Percentiles rank a stretch among this genome's conserved stretches.
These are phyloP conservation scores for Linnemannia zychae DNA, from an alignment of 192 early-diverging fungal genomes.

Conservation along the genomic window DNA sequence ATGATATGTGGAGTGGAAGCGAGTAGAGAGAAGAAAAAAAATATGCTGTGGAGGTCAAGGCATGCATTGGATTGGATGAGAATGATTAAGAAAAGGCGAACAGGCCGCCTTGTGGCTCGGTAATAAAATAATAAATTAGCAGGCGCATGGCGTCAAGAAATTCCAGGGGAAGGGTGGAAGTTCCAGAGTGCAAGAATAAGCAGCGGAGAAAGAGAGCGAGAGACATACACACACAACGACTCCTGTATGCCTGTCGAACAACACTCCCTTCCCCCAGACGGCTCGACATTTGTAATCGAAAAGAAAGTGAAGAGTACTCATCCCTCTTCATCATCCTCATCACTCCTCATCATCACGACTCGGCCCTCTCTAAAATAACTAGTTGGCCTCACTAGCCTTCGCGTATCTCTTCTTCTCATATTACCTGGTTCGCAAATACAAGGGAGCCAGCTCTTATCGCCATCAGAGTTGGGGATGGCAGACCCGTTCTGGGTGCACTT, in stretches of 20 bases:
- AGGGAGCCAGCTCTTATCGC: constrained; percentile 28
- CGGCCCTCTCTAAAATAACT: no score
- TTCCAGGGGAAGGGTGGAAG: neutral
- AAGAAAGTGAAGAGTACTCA: no score
- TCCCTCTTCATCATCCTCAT: neutral
- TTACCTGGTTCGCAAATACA: constrained; percentile 42
- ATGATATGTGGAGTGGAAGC: no score
- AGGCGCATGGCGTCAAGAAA: constrained; percentile 1
- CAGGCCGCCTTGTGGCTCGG: neutral
- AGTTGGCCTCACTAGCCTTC: no score
- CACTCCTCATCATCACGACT: neutral
- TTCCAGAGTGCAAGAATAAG: neutral
- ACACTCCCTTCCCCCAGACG: no score
- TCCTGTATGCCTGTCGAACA: no score
- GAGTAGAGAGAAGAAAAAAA: no score
- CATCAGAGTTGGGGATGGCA: constrained; percentile 32
- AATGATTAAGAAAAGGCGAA: neutral
- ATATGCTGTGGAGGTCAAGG: no score
- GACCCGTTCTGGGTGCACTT: constrained; percentile 27
- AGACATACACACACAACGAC: no score
- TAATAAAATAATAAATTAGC: neutral
- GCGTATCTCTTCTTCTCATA: no score
- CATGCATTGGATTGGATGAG: no score
- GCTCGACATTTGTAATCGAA: no score
- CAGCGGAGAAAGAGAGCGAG: neutral